A percentile compares a stretch with the other conserved stretches of the same genome.
phyloP scores from a whole-genome alignment of 495 filamentous ascomycete genomes.

The Podospora anserina region DNA sequence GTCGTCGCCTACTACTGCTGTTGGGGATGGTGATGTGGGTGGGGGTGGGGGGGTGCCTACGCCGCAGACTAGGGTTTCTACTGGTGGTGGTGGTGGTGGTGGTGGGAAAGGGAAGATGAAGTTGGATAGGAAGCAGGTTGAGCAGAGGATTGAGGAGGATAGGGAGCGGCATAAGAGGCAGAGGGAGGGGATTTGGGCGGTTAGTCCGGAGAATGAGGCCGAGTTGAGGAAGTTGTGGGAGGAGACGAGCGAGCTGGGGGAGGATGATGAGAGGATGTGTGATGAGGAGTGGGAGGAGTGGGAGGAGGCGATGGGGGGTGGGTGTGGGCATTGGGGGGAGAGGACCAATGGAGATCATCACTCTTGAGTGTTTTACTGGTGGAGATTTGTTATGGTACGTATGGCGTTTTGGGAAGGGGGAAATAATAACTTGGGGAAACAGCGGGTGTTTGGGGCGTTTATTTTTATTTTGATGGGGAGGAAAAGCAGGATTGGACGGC shows the following conservation, averaged over 20 bases:
- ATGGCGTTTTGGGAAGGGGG: no score
- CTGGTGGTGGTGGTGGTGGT: no score
- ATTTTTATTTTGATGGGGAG: no score
- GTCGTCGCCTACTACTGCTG: constrained; percentile 34
- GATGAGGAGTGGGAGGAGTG: constrained; percentile 69
- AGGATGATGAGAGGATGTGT: constrained; percentile 73
- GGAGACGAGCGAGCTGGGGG: constrained; percentile 73
- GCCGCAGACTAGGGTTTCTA: constrained; percentile 28
- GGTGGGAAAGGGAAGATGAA: constrained; percentile 25
- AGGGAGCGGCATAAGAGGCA: constrained; percentile 89
- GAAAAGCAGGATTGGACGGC: no score
- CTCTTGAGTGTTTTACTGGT: background rate
- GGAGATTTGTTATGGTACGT: no score
- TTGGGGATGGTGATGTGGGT: constrained; percentile 33
- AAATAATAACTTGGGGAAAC: no score
- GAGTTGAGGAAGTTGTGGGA: constrained; percentile 66
- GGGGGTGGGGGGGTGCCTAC: constrained; percentile 26
- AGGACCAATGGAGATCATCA: constrained; percentile 9
- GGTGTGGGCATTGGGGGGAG: constrained; percentile 4
- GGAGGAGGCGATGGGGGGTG: constrained; percentile 11
- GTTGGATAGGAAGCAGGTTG: constrained; percentile 81
- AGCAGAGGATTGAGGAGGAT: constrained; percentile 96
- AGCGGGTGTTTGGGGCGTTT: no score
- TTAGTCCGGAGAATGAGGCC: constrained; percentile 63
- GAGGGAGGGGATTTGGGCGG: constrained; percentile 86